Base-by-base conservation (phyloP, 116 monocot species). In the Trichopus zeylanicus region DNA sequence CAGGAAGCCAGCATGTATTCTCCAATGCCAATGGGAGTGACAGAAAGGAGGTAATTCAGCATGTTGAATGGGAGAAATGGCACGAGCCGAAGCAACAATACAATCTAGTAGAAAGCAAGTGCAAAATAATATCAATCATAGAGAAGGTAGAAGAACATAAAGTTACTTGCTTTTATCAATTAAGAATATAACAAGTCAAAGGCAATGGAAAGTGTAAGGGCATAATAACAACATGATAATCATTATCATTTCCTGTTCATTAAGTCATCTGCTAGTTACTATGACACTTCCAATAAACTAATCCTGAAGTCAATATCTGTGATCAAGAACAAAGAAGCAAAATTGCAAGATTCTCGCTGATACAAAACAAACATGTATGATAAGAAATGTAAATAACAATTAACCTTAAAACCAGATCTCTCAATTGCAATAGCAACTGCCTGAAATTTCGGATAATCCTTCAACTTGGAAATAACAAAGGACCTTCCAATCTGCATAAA, bases 361-460 rank as follows among this genome's bases (percentile, higher is more conserved):
- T n/a, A n/a, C n/a, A n/a, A n/a, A n/a, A n/a, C n/a, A n/a, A n/a
- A n/a, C n/a, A n/a, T n/a, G n/a, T n/a, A n/a, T n/a, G n/a, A n/a
- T n/a, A n/a, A n/a, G n/a, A n/a, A n/a, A n/a, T n/a, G n/a, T n/a
- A n/a, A n/a, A n/a, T n/a, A n/a, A n/a, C n/a, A n/a, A n/a, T n/a
- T 34, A 12, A 98, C 91, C 91, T 98, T 98, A 53, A 98, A 98
- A 33, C 98, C 98, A 78, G 98, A 98, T 82, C 88, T 87, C 71
- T 98, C 85, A 58, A 88, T 98, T 53, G 98, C 98, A 77, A 98
- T 88, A 55, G 98, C 98, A 69, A 98, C 98, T 39, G 91, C 98
- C 58, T 98, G 91, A 73, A 98, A 98, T 57, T 98, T 98, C 9
- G 98, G 98, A 69, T 98, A 98, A 70, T 98, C 88, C 70, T 91